Conservation (phyloP, 164 flowering plant genomes). For the Malania oleifera region DNA sequence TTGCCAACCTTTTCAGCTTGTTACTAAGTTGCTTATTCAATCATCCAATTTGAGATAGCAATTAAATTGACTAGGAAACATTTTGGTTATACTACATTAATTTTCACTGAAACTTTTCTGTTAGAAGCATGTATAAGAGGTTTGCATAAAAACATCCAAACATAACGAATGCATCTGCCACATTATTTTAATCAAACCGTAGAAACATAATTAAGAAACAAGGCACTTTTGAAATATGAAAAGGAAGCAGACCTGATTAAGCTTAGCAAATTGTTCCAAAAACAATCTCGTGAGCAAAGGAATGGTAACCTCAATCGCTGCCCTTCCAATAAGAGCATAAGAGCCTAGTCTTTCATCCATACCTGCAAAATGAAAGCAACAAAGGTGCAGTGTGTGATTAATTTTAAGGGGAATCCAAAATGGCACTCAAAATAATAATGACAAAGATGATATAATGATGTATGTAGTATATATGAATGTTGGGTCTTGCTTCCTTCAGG, state of each 20-base stretch:
- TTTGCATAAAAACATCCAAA: too few species aligned
- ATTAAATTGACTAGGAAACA: too few species aligned
- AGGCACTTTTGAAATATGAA: background rate
- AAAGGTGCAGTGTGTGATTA: slow-evolving; percentile 1
- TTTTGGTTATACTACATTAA: too few species aligned
- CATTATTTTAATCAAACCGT: background rate
- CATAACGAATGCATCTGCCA: background rate
- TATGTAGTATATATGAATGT: too few species aligned
- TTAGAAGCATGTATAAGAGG: too few species aligned
- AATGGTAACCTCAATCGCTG: slow-evolving; percentile 56
- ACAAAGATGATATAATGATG: too few species aligned
- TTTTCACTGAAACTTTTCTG: too few species aligned
- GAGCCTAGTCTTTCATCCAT: slow-evolving; percentile 94
- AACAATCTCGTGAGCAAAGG: slow-evolving; percentile 58
- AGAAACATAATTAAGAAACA: too few species aligned
- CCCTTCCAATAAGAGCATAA: slow-evolving; percentile 94
- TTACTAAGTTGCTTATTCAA: too few species aligned
- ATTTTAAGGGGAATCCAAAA: background rate
- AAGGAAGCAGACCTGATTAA: slow-evolving; percentile 57
- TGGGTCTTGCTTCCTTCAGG: too few species aligned
- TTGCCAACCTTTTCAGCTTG: too few species aligned
- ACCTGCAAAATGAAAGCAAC: slow-evolving; percentile 38
- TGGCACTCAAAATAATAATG: background rate
- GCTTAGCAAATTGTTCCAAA: slow-evolving; percentile 52
- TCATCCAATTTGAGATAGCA: too few species aligned